A percentile compares a stretch with the other conserved stretches of the same genome.
Evolutionary conservation across 2,329 filamentous ascomycete species (phyloP).

Genomic region (Sphaerulina populicola): DNA sequence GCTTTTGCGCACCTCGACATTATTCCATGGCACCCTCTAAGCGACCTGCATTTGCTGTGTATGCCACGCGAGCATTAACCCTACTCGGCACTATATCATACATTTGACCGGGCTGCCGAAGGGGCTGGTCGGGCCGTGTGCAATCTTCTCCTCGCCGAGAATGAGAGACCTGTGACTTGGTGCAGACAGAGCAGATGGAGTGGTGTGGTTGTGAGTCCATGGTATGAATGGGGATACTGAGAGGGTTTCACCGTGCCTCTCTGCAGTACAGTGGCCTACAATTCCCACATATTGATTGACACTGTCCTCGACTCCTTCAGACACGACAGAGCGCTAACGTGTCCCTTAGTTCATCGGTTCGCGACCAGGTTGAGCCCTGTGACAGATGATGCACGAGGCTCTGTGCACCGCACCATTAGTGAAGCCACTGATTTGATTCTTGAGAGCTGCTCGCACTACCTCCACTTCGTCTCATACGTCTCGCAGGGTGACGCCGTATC

Average conservation of each 20-base stretch:
- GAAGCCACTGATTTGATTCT: neutral
- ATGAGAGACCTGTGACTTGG: neutral
- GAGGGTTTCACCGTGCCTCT: no score
- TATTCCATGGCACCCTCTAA: neutral
- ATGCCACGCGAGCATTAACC: neutral
- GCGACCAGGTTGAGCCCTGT: neutral
- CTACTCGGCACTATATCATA: no score
- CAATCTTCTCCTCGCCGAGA: neutral
- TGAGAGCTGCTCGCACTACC: neutral
- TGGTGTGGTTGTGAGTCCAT: no score
- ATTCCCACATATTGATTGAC: neutral
- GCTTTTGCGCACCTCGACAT: no score
- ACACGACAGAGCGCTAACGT: neutral
- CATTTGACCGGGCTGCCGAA: neutral
- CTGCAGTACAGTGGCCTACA: neutral
- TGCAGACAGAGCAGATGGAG: neutral
- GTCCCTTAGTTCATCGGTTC: neutral
- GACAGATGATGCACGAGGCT: neutral
- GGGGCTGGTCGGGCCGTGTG: neutral
- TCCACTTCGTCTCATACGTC: neutral
- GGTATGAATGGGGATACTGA: no score
- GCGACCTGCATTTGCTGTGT: neutral
- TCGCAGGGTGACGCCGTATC: slow-evolving; percentile 2
- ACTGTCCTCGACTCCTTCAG: neutral
- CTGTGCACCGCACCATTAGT: neutral